These are phyloP conservation scores for Cercophora newfieldiana DNA, from an alignment of 495 filamentous ascomycete species.

Conservation along the genomic window DNA sequence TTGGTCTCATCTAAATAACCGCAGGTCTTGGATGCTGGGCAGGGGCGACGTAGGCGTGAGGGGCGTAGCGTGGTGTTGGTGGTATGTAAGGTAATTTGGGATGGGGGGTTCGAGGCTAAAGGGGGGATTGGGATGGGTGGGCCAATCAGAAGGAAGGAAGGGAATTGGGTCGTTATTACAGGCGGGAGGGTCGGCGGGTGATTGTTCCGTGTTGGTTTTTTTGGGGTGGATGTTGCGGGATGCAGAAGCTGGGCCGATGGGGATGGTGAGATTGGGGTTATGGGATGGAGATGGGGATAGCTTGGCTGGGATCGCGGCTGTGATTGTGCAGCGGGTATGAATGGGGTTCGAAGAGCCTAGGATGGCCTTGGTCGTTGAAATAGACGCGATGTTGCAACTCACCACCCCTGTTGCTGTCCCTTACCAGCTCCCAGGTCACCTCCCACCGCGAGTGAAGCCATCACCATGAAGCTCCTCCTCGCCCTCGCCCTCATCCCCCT, in stretches of 20 bases:
- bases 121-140: neutral
- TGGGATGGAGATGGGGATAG: neutral
- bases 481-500: neutral
- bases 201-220: neutral
- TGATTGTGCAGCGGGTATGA: neutral
- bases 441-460: neutral
- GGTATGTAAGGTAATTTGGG: neutral
- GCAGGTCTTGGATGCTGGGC: neutral
- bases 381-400: neutral
- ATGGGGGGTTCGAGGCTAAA: neutral
- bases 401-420: neutral
- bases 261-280: neutral
- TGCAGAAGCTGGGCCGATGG: neutral
- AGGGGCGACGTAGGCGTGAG: neutral
- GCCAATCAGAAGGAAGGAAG: neutral
- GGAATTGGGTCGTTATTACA: neutral
- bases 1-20: neutral
- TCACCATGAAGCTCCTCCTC: slow-evolving; percentile 1
- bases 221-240: neutral
- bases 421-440: neutral
- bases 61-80: neutral
- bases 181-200: neutral
- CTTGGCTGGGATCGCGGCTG: neutral
- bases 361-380: neutral
- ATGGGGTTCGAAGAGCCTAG: neutral